These are phyloP conservation scores for Ophiostoma triangulosporum DNA, from an alignment of 2,329 filamentous ascomycete genomes.

Conservation along the genomic window DNA sequence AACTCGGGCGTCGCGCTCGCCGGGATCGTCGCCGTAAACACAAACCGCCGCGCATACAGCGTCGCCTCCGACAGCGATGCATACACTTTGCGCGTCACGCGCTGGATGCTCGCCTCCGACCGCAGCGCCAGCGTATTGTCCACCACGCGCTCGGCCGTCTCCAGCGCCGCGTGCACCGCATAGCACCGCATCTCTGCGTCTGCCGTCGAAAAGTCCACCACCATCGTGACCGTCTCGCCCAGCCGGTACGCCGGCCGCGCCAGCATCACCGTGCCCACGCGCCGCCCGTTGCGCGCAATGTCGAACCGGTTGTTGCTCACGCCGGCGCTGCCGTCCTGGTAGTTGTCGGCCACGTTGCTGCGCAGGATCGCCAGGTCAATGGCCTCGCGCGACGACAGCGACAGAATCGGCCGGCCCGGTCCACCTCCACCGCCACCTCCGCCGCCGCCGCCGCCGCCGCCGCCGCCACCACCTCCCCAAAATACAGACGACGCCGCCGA, in stretches of 20 bases:
- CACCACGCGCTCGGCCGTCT: conserved; percentile 77
- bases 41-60: conserved; percentile 63
- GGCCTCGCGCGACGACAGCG: conserved; percentile 59
- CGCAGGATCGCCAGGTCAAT: conserved; percentile 86
- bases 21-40: conserved; percentile 76
- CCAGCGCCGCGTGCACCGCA: conserved; percentile 69
- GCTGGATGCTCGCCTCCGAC: conserved; percentile 71
- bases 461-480: conserved; percentile 2
- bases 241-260: conserved; percentile 79
- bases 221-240: conserved; percentile 73
- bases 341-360: conserved; percentile 49
- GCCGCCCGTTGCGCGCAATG: conserved; percentile 80
- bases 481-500: conserved; percentile 23
- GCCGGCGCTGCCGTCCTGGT: conserved; percentile 1
- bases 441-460: too few species aligned
- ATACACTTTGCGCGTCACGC: conserved; percentile 74
- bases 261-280: conserved; percentile 82
- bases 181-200: conserved; percentile 70
- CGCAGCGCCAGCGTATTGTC: conserved; percentile 69
- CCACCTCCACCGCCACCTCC: conserved; percentile 2
- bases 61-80: conserved; percentile 68
- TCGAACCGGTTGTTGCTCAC: conserved; percentile 89
- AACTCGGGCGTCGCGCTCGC: conserved; percentile 78
- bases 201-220: conserved; percentile 59
- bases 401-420: conserved; percentile 32